Evolutionary conservation across 2,329 filamentous ascomycete genomes (phyloP).

Genomic region (Leptographium procerum): DNA sequence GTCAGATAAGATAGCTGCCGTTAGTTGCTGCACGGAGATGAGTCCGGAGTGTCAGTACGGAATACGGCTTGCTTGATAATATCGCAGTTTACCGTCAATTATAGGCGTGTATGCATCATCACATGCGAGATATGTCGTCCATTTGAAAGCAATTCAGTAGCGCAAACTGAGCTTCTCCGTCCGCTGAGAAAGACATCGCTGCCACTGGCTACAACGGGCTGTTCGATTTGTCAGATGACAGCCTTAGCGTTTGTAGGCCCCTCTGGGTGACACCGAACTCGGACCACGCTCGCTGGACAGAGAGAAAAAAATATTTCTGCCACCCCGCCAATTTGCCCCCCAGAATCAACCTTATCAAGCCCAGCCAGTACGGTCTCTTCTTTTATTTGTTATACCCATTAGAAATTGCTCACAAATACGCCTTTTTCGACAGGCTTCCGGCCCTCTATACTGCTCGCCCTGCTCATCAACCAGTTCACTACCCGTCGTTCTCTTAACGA

Average conservation of each 20-base stretch:
- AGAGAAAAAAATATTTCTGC: slow-evolving; percentile 4
- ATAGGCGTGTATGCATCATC: no score
- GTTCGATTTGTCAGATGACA: background rate
- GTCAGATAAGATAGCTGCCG: no score
- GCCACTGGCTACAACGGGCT: background rate
- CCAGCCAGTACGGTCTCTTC: slow-evolving; percentile 6
- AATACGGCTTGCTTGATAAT: no score
- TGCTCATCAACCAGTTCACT: background rate
- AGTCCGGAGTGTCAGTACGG: no score
- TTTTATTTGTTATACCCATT: slow-evolving; percentile 1
- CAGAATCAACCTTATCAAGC: background rate
- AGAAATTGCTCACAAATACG: slow-evolving; percentile 14
- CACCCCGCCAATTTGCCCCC: slow-evolving; percentile 4
- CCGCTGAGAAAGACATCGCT: background rate
- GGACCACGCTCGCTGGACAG: background rate
- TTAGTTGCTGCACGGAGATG: no score
- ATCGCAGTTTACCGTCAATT: no score
- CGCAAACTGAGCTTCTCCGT: background rate
- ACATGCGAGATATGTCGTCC: background rate
- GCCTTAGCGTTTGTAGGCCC: background rate
- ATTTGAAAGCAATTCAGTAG: background rate
- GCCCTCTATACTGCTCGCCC: background rate
- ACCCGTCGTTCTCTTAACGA: background rate
- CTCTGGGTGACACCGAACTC: slow-evolving; percentile 5
- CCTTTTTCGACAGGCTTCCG: slow-evolving; percentile 4